These are phyloP conservation scores for Microsporum ferrugineum DNA, from an alignment of 2,329 filamentous ascomycete genomes.

Conservation along the genomic window DNA sequence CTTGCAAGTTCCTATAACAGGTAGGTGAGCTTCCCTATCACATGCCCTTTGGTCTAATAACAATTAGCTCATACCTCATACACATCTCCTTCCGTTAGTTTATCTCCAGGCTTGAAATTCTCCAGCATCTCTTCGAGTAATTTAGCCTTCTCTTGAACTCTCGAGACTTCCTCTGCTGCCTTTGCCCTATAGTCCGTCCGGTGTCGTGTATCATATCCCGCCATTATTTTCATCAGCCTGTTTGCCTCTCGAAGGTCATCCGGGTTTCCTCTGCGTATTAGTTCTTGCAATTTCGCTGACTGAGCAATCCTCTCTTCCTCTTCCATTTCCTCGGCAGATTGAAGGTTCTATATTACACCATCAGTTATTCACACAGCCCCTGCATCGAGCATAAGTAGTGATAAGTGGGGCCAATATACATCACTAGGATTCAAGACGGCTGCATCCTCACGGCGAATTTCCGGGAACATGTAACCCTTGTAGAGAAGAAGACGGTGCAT, in stretches of 20 bases:
- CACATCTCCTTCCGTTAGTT: slow-evolving; percentile 58
- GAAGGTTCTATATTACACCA: slow-evolving; percentile 56
- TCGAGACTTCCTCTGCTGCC: slow-evolving; percentile 85
- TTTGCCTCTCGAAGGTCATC: slow-evolving; percentile 95
- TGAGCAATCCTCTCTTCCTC: slow-evolving; percentile 90
- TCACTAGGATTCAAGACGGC: slow-evolving; percentile 94
- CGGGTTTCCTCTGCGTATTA: slow-evolving; percentile 83
- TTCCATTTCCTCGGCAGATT: slow-evolving; percentile 97
- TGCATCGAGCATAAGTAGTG: slow-evolving; percentile 6
- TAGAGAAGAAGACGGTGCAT: slow-evolving; percentile 95
- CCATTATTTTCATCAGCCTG: slow-evolving; percentile 98
- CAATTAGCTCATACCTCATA: slow-evolving; percentile 45
- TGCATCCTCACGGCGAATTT: slow-evolving; percentile 83
- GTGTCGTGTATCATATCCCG: slow-evolving; percentile 84
- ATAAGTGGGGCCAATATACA: slow-evolving; percentile 45
- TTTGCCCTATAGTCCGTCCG: slow-evolving; percentile 98
- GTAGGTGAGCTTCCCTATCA: not conserved
- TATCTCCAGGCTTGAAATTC: slow-evolving; percentile 68
- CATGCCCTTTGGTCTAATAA: not conserved
- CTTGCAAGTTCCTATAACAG: slow-evolving; percentile 63
- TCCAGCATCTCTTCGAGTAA: slow-evolving; percentile 87
- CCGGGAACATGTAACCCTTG: slow-evolving; percentile 93
- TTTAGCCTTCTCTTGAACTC: slow-evolving; percentile 89
- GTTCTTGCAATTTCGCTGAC: slow-evolving; percentile 93
- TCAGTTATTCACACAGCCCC: slow-evolving; percentile 3